Evolutionary conservation across 139 green algal species (phyloP), one percentile per base, ranked within the genome.

Genomic region (Nannochloris sp.): DNA sequence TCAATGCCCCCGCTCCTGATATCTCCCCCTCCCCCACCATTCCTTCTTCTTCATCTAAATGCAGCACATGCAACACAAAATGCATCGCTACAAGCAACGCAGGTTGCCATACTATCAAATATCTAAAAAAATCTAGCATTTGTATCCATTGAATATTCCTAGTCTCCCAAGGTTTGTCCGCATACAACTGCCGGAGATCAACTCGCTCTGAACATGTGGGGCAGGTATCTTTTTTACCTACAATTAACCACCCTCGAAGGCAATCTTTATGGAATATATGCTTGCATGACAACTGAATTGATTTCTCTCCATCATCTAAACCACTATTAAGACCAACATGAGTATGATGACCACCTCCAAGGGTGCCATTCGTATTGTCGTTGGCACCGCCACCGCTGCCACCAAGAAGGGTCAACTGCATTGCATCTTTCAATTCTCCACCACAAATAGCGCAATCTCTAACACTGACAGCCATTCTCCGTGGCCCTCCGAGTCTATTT

Each of bases 231-330:
- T 90, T 91, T 69, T 91, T 90, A 61, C 84, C 84, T 27, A 95
- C 86, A 54, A 96, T 87, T 9, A 84, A 89, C 90, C 90, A 96
- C 6, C 90, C 90, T 14, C 81, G 61, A 6, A 96, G 82, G 68
- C 89, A 96, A 31, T 86, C 69, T 44, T 84, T 64, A 67, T 96
- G 90, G 77, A 96, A 96, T 64, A 85, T 70, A 73, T 96, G 88
- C 76, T 94, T 94, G 87, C 90, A 96, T 3, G 65, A 65, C 34
- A 96, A 74, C 61, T 80, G 73, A n/a, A 75, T 24, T 15, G 37
- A 53, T 53, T 56, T 58, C 51, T 61, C 32, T 12, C 25, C 39
- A 29, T 63, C 15, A 27, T 39, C 24, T 27, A 42, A n/a, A 15
- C 4, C 24, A 19, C 14, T 60, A 60, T 37, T 37, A 60, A 35